phyloP scores from a whole-genome alignment of 208 protist genomes.

The Crithidia fasciculata region DNA sequence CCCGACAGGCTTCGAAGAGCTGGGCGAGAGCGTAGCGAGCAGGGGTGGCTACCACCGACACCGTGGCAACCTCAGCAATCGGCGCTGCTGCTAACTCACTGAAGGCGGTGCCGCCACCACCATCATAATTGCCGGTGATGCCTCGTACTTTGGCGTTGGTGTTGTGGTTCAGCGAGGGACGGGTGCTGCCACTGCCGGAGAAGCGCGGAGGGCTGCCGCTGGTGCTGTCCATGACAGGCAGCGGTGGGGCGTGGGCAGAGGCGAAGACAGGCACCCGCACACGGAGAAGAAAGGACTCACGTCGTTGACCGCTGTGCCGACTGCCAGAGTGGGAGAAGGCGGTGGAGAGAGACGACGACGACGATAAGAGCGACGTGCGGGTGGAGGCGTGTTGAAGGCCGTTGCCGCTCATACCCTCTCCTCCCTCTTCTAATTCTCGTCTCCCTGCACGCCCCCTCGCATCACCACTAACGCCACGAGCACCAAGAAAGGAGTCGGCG shows the following conservation, averaged over 20 bases:
- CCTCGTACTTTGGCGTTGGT: too few relatives aligned
- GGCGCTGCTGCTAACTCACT: neutral
- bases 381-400: too few relatives aligned
- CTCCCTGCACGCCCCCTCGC: neutral
- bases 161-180: too few relatives aligned
- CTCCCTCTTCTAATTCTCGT: neutral
- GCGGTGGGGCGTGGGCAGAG: conserved; percentile 10
- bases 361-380: neutral
- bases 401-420: neutral
- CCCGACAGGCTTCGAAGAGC: conserved; percentile 42
- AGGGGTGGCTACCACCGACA: conserved; percentile 39
- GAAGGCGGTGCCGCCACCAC: neutral
- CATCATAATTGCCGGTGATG: too few relatives aligned
- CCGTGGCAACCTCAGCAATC: neutral
- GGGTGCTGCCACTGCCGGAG: neutral
- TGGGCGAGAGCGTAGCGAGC: conserved; percentile 45
- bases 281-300: conserved; percentile 20
- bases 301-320: neutral
- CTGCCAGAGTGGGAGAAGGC: conserved; percentile 1
- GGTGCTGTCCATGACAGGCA: neutral
- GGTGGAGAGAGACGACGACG: neutral
- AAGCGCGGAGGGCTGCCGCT: neutral
- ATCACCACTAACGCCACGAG: too few relatives aligned
- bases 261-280: conserved; percentile 33
- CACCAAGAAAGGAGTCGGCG: neutral